Percentiles rank a stretch among this genome's conserved stretches.
These are phyloP conservation scores for Starmera stellimalicola DNA, from an alignment of 1,139 yeast species.

Conservation along the genomic window DNA sequence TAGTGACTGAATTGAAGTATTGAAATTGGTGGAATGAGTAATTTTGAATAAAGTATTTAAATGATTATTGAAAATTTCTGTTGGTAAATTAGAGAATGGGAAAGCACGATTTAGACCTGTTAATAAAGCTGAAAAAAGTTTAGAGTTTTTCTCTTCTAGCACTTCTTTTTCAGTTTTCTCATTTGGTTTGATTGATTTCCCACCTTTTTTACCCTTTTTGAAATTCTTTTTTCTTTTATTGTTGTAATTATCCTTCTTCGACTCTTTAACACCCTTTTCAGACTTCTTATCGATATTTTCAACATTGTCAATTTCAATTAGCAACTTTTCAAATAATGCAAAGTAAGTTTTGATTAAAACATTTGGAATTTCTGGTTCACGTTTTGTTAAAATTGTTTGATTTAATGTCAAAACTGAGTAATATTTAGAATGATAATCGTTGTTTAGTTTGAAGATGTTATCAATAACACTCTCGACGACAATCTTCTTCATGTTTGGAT, in stretches of 20 bases:
- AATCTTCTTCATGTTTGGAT: conserved; percentile 90
- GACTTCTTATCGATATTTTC: conserved; percentile 26
- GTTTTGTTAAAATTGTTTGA: conserved; percentile 80
- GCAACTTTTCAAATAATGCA: conserved; percentile 73
- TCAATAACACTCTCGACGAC: conserved; percentile 76
- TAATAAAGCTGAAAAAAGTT: conserved; percentile 79
- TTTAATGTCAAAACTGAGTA: conserved; percentile 82
- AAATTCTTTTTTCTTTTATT: conserved; percentile 42
- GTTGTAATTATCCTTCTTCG: conserved; percentile 28
- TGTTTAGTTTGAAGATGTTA: conserved; percentile 62
- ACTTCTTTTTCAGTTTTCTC: conserved; percentile 63
- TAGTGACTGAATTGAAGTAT: conserved; percentile 89
- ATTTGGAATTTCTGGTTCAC: conserved; percentile 74
- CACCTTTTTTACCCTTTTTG: conserved; percentile 68
- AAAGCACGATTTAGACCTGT: conserved; percentile 96
- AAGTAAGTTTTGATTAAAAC: conserved; percentile 76
- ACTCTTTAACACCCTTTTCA: conserved; percentile 23
- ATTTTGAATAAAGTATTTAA: conserved; percentile 78
- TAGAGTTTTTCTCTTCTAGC: conserved; percentile 75
- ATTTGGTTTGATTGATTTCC: conserved; percentile 56
- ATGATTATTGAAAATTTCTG: conserved; percentile 65
- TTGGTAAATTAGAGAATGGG: conserved; percentile 78
- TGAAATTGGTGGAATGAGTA: conserved; percentile 90
- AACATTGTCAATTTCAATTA: conserved; percentile 57
- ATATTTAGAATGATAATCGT: conserved; percentile 82